A percentile compares a stretch with the other conserved stretches of the same genome.
Conservation (phyloP, 768 basidiomycete species). For the Russula earlei region DNA sequence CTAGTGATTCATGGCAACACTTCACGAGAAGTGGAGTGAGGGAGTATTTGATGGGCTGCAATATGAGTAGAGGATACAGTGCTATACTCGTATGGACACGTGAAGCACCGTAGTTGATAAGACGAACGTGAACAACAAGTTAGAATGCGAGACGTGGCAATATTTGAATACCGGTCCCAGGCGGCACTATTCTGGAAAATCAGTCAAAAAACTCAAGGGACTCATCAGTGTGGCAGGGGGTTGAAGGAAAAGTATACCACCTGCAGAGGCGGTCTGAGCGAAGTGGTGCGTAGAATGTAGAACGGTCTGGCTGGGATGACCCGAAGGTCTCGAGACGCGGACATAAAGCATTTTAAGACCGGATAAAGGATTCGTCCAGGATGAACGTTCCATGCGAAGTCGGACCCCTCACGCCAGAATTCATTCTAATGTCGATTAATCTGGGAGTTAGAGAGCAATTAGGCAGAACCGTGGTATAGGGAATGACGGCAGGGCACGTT, state of each 20-base stretch:
- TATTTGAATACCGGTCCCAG: background rate
- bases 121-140: background rate
- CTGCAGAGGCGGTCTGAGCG: background rate
- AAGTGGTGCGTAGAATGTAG: background rate
- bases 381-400: background rate
- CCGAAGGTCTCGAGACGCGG: background rate
- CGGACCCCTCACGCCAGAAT: background rate
- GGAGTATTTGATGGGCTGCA: background rate
- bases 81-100: background rate
- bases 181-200: background rate
- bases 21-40: no score
- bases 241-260: background rate
- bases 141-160: background rate
- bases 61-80: background rate
- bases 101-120: no score
- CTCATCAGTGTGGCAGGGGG: background rate
- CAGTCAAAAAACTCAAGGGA: background rate
- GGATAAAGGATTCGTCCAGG: background rate
- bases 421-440: background rate
- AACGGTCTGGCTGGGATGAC: background rate
- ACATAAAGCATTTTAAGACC: background rate
- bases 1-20: no score
- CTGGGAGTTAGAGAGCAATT: background rate
- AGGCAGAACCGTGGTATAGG: background rate
- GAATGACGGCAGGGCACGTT: background rate